These are phyloP conservation scores for Cucumis hystrix DNA, from an alignment of 306 rosid genomes.

Conservation along the genomic window DNA sequence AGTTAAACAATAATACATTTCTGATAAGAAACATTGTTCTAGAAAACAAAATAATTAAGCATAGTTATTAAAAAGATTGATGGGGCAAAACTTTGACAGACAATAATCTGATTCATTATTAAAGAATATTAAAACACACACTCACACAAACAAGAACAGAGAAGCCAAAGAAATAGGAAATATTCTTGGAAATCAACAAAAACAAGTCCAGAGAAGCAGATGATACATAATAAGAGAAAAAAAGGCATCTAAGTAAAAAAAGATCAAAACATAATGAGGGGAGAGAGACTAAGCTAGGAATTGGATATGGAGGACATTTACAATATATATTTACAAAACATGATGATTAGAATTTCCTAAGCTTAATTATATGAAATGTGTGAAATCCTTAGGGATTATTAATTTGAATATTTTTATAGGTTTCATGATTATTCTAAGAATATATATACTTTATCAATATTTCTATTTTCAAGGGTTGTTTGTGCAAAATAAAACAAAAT, in stretches of 20 bases:
- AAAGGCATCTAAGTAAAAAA: too few relatives aligned
- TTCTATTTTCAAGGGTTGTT: too few relatives aligned
- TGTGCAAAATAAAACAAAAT: too few relatives aligned
- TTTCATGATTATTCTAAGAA: too few relatives aligned
- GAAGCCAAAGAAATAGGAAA: neutral
- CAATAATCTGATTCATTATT: neutral
- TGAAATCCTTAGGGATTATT: neutral
- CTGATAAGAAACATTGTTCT: too few relatives aligned
- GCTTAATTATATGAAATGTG: too few relatives aligned
- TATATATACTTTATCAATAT: neutral
- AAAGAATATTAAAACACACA: neutral
- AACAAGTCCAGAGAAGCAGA: neutral
- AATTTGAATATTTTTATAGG: too few relatives aligned
- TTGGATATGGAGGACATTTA: too few relatives aligned
- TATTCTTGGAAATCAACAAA: neutral
- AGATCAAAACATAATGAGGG: neutral
- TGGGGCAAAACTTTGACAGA: neutral
- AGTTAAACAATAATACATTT: too few relatives aligned
- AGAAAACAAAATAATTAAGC: neutral
- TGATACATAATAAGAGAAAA: neutral
- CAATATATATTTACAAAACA: too few relatives aligned
- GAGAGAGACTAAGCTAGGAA: neutral
- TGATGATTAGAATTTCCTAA: too few relatives aligned
- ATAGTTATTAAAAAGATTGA: too few relatives aligned
- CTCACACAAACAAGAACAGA: neutral